Evolutionary conservation across 768 basidiomycete species (phyloP), one percentile per base, ranked within the genome.

Genomic region (Phanerodontia chrysosporium): DNA sequence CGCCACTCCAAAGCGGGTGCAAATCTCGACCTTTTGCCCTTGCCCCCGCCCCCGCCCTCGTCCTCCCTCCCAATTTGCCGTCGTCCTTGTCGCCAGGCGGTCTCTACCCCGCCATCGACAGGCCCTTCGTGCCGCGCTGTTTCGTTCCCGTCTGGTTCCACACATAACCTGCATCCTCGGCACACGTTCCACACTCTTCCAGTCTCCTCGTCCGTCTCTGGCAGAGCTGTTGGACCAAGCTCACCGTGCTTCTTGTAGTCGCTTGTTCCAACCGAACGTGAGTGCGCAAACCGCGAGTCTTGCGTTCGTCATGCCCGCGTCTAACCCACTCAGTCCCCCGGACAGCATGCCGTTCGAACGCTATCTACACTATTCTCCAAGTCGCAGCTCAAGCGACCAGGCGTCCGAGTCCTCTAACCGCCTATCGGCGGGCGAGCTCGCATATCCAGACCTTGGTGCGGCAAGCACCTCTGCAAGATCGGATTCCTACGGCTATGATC

Each of bases 291-390:
- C n/a, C n/a, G n/a, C n/a, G n/a, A n/a, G n/a, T n/a, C n/a, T 22
- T 46, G 21, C 48, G 24, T 21, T 46, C 45, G 45, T 29, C 48
- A n/a, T n/a, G n/a, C n/a, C n/a, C n/a, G n/a, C 22, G 25, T 28
- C 25, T 27, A 9, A 49, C n/a, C 12, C 12, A n/a, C n/a, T n/a
- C n/a, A n/a, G n/a, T n/a, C 28, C 30, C 49, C 30, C 55, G 39
- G 25, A 52, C 54, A 39, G 55, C 27, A 70, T 70, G 69, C 69
- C 69, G 18, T 70, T 70, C 61, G 62, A 64, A 44, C 61, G 66
- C n/a, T 70, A 70, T 36, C 57, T 70, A 53, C 58, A 59, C 28
- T 53, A 39, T 49, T 53, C 56, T 10, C 51, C 60, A 58, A 14
- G 18, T 51, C 45, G 57, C 45, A 42, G 59, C 35, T 58, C 59